phyloP scores from a whole-genome alignment of 2,329 filamentous ascomycete species.

The Calcarisporium arbuscula region DNA sequence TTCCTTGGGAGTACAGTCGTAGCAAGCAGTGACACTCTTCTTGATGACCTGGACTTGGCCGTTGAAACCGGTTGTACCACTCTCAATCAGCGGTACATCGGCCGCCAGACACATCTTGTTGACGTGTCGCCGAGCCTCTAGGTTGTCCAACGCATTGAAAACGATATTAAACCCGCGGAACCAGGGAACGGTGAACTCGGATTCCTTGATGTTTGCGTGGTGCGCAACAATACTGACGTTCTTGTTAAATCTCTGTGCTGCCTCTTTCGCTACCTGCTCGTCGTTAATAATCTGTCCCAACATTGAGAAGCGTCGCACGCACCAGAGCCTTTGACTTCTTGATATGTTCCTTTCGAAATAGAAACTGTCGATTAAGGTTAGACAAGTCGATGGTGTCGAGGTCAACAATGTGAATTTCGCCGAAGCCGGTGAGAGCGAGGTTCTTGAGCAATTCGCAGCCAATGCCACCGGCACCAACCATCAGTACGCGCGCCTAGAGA shows the following conservation, averaged over 20 bases:
- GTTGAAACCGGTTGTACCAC: conserved; percentile 95
- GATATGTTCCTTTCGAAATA: conserved; percentile 95
- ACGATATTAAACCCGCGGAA: conserved; percentile 78
- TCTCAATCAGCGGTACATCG: conserved; percentile 86
- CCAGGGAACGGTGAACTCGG: conserved; percentile 80
- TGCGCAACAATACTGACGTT: conserved; percentile 79
- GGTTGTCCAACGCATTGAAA: conserved; percentile 95
- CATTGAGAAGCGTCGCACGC: conserved; percentile 25
- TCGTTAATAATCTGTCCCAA: conserved; percentile 8
- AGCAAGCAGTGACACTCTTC: conserved; percentile 87
- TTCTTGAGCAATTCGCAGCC: conserved; percentile 98
- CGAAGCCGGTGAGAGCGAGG: conserved; percentile 84
- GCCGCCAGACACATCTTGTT: conserved; percentile 96
- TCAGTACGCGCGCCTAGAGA: conserved; percentile 70
- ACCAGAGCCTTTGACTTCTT: conserved; percentile 94
- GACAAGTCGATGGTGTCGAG: conserved; percentile 97
- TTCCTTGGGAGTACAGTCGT: conserved; percentile 88
- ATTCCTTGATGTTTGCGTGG: conserved; percentile 92
- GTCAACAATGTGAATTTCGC: conserved; percentile 90
- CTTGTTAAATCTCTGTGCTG: conserved; percentile 84
- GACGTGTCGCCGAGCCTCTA: conserved; percentile 88
- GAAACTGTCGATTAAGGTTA: conserved; percentile 95
- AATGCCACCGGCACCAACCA: conserved; percentile 95
- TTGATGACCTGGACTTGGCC: conserved; percentile 97
- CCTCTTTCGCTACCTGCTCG: conserved; percentile 80